phyloP scores from a whole-genome alignment of 2,329 filamentous ascomycete species.

The Verticillium tricorpus region DNA sequence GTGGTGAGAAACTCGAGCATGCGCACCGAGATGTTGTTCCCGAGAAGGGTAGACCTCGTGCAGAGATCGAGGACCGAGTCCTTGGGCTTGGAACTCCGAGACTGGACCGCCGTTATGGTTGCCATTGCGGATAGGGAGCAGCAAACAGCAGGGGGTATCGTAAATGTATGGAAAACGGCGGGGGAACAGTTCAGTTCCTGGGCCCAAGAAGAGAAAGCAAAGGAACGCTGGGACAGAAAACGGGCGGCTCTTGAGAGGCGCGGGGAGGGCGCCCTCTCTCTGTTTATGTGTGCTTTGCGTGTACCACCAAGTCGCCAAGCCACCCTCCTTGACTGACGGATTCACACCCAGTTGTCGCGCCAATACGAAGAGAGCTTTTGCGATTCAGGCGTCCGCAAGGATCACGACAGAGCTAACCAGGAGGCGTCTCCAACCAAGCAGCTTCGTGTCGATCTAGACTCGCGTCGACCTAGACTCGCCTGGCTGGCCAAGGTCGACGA shows the following conservation, averaged over 20 bases:
- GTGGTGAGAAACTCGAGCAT: constrained; percentile 61
- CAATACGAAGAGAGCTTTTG: background rate
- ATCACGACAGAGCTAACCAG: background rate
- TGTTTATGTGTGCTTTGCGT: background rate
- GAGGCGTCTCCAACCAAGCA: background rate
- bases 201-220: background rate
- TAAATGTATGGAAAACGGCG: background rate
- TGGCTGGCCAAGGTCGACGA: background rate
- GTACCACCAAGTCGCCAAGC: background rate
- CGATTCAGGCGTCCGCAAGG: background rate
- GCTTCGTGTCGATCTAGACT: background rate
- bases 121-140: background rate
- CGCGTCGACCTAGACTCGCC: background rate
- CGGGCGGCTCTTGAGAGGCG: background rate
- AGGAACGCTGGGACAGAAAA: background rate
- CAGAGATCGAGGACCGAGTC: constrained; percentile 43
- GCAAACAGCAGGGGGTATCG: background rate
- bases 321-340: background rate
- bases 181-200: background rate
- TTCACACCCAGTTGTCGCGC: background rate
- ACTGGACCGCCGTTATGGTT: background rate
- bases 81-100: constrained; percentile 16
- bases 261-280: background rate
- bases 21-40: constrained; percentile 60
- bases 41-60: constrained; percentile 52